Evolutionary conservation across 805 yeast species (phyloP).

Genomic region (Wickerhamomyces sydowiorum): DNA sequence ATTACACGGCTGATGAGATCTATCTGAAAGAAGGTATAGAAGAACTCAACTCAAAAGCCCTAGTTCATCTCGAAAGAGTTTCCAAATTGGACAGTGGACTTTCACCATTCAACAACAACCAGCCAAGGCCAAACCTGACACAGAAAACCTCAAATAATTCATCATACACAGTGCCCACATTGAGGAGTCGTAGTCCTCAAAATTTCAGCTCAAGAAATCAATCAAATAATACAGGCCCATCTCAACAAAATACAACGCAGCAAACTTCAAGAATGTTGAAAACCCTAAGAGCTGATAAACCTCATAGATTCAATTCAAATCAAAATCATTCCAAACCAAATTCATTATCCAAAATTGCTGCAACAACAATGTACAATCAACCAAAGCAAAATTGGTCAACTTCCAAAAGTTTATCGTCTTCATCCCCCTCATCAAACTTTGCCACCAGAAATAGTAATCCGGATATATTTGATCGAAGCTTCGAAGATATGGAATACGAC

Average conservation of each 20-base stretch:
- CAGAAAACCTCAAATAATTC: neutral
- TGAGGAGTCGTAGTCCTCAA: conserved; percentile 20
- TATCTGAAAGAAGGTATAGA: conserved; percentile 28
- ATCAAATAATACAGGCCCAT: conserved; percentile 9
- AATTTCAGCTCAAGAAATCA: conserved; percentile 15
- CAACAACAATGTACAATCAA: conserved; percentile 10
- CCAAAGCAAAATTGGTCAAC: conserved; percentile 17
- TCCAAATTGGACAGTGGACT: conserved; percentile 14
- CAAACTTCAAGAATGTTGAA: conserved; percentile 24
- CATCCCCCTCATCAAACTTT: neutral
- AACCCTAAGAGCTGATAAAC: conserved; percentile 27
- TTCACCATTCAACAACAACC: neutral
- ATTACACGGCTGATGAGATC: conserved; percentile 39
- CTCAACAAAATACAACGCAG: too few relatives aligned
- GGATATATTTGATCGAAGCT: conserved; percentile 19
- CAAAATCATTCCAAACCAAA: conserved; percentile 5
- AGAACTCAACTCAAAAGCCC: conserved; percentile 15
- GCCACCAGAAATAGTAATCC: conserved; percentile 9
- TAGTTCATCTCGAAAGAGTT: conserved; percentile 35
- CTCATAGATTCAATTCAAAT: conserved; percentile 10
- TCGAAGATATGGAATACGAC: conserved; percentile 19
- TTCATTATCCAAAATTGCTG: conserved; percentile 23
- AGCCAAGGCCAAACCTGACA: neutral
- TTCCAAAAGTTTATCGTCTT: conserved; percentile 12
- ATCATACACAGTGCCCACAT: conserved; percentile 17